Base-by-base conservation (phyloP, 2,329 filamentous ascomycete genomes). In the Mollisiaceae sp. region DNA sequence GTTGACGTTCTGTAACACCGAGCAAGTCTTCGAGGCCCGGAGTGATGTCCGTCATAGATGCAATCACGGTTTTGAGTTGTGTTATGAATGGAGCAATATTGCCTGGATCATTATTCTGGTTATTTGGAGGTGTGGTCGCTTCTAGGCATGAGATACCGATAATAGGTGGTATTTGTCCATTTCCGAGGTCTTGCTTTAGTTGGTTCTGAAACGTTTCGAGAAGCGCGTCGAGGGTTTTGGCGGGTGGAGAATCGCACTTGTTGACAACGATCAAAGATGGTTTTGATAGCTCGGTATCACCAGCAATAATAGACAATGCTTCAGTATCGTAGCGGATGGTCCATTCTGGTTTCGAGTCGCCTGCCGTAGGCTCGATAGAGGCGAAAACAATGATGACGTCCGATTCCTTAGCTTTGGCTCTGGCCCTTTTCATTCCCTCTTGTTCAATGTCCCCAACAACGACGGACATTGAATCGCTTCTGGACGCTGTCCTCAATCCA, bases 361-460 rank as follows among this genome's bases (percentile, higher is more conserved):
- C 12, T 2, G n/a, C 11, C 18, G 32, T n/a, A 4, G 75, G 71
- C 73, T 96, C 91, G 47, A 97, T 78, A 5, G 92, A 92, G 8
- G 92, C 86, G 62, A 99, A 84, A 9, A 91, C 90, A 58, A 98
- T 83, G 54, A 98, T 86, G 6, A 98, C 83, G 78, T 99, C 93
- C 12, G 94, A 94, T 60, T 94, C 89, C 36, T 88, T 79, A 0
- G 94, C 95, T 72, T 91, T 90, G 65, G 89, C 86, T 76, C 90
- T 92, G 8, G 95, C 95, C 59, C 95, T 85, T 59, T 91, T 87
- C 75, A 99, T 98, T 0, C 95, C 95, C 77, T 99, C 95, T 75
- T 89, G 82, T 75, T 99, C 95, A 32, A 99, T 84, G 11, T 85
- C 82, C 0, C 93, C 92, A 66, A 97, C 92, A 65, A 97, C 87